Evolutionary conservation across 2,329 filamentous ascomycete species (phyloP), one percentile per base, ranked within the genome.

Genomic region (Plectosphaerella sp.): DNA sequence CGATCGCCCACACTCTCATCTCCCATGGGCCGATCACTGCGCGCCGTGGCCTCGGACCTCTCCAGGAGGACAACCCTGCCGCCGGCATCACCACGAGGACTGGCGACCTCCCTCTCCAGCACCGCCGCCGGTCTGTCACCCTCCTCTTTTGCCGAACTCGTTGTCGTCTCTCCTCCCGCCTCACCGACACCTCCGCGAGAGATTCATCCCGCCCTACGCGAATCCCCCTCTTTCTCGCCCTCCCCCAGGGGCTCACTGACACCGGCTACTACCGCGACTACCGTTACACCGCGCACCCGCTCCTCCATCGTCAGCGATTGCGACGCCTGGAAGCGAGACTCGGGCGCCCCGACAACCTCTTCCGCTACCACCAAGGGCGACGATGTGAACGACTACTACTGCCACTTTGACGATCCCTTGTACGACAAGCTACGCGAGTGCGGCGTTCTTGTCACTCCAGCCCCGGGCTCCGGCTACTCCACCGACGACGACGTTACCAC

Each of bases 251-350:
- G 53, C 59, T 33, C 62, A 10, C 51, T 55, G 18, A 51, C 54
- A 12, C 41, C 41, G 7, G 41, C 41, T 4, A 43, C 41, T 7
- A 43, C 41, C 18, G 10, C 7, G n/a, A 43, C 41, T 9, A 39
- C 37, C n/a, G 18, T n/a, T 7, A 43, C 41, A n/a, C 10, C 41
- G 8, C n/a, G 41, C n/a, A 43, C 41, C n/a, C 41, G 41, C 10
- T 43, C 41, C 41, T 43, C 41, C 16, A 2, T 43, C 20, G 56
- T 64, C 12, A 61, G 65, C 22, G 57, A 58, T 43, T 58, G 64
- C 14, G 70, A 76, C 54, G 68, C 71, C 54, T 72, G 71, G 64
- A 84, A 80, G 64, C 72, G 82, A 54, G 80, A 84, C 59, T 84
- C 80, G 22, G 77, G 74, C 8, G 75, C 76, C 48, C 70, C 75